A percentile compares a stretch with the other conserved stretches of the same genome.
phyloP scores from a whole-genome alignment of 331 rosid genomes.

The Malus hybrid region DNA sequence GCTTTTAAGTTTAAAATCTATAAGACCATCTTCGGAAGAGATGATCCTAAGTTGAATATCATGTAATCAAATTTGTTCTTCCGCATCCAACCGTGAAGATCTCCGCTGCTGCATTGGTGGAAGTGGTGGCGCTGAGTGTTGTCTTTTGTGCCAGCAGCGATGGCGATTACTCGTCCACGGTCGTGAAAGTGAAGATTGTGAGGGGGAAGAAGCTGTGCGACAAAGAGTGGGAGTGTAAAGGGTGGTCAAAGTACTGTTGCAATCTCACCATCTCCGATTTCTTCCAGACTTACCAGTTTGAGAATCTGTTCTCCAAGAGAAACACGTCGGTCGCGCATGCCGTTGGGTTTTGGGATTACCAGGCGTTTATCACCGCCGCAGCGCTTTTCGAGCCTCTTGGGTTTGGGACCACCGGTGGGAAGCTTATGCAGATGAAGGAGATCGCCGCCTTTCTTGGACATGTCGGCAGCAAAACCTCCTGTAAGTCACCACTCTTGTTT shows the following conservation, averaged over 20 bases:
- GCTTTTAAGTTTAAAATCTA: too few species aligned
- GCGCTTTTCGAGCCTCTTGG: slow-evolving; percentile 58
- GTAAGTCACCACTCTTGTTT: slow-evolving; percentile 28
- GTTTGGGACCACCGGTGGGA: slow-evolving; percentile 80
- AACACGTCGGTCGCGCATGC: slow-evolving; percentile 74
- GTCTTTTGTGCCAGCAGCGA: background rate
- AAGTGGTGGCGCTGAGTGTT: slow-evolving; percentile 4
- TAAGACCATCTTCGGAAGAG: too few species aligned
- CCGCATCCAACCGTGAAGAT: background rate
- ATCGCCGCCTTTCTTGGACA: slow-evolving; percentile 82
- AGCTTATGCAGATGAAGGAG: slow-evolving; percentile 71
- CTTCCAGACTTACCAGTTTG: slow-evolving; percentile 73
- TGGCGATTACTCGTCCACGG: slow-evolving; percentile 10
- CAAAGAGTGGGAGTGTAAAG: slow-evolving; percentile 75
- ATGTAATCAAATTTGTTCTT: background rate
- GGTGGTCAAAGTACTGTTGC: slow-evolving; percentile 65
- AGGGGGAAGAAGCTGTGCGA: slow-evolving; percentile 67
- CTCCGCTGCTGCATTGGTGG: background rate
- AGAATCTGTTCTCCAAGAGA: slow-evolving; percentile 67
- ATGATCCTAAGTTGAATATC: too few species aligned
- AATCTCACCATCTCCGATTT: slow-evolving; percentile 62
- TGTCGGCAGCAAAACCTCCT: slow-evolving; percentile 74
- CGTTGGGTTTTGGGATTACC: slow-evolving; percentile 79
- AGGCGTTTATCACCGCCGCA: slow-evolving; percentile 62
- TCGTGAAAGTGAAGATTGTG: slow-evolving; percentile 42